Evolutionary conservation across 2,329 filamentous ascomycete species (phyloP).

Genomic region (Tolypocladium amazonense): DNA sequence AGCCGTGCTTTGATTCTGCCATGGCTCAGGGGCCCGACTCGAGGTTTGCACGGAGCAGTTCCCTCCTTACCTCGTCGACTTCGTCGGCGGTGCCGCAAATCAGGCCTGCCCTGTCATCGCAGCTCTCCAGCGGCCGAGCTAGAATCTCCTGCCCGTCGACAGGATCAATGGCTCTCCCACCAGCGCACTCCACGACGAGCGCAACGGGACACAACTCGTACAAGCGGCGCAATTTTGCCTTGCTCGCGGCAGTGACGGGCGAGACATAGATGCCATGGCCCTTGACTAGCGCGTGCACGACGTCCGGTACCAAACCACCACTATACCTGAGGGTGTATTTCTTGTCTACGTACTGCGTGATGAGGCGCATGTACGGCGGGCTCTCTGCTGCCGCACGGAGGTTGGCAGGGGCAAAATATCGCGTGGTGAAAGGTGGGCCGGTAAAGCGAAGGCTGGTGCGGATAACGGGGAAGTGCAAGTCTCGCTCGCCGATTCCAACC

Average conservation of each 20-base stretch:
- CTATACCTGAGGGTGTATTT: conserved; percentile 50
- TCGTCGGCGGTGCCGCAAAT: conserved; percentile 40
- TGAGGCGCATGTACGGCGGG: conserved; percentile 34
- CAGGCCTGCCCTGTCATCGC: conserved; percentile 39
- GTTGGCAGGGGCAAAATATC: conserved; percentile 54
- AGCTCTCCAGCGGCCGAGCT: conserved; percentile 22
- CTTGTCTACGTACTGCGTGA: conserved; percentile 37
- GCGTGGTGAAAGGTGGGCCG: conserved; percentile 29
- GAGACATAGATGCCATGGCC: conserved; percentile 51
- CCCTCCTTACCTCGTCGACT: conserved; percentile 25
- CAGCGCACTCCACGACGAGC: conserved; percentile 48
- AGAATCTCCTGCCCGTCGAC: conserved; percentile 29
- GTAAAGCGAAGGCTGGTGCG: conserved; percentile 28
- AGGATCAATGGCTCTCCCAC: conserved; percentile 44
- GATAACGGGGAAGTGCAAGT: conserved; percentile 24
- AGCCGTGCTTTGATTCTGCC: not conserved
- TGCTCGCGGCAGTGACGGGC: conserved; percentile 39
- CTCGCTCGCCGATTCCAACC: conserved; percentile 26
- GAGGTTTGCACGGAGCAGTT: not conserved
- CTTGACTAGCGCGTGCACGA: conserved; percentile 49
- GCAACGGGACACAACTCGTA: conserved; percentile 53
- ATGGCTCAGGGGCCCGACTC: not conserved
- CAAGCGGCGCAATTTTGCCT: conserved; percentile 46
- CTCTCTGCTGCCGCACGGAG: conserved; percentile 44
- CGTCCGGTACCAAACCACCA: conserved; percentile 50